Percentiles rank a stretch among this genome's conserved stretches.
Evolutionary conservation across 2,329 filamentous ascomycete species (phyloP).

Genomic region (Talaromyces pinophilus): DNA sequence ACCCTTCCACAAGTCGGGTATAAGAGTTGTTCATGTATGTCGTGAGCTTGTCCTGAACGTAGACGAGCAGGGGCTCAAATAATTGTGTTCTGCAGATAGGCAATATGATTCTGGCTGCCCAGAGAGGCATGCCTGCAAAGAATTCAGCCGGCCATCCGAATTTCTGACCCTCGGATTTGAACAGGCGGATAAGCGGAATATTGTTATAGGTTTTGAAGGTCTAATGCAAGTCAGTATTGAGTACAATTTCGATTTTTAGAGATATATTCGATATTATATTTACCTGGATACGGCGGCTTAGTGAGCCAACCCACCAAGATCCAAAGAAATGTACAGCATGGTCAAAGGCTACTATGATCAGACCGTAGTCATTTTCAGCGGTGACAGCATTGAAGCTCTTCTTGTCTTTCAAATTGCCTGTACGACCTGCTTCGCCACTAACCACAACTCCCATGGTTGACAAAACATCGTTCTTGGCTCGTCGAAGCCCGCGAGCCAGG

Average conservation of each 20-base stretch:
- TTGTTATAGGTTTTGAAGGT: conserved; percentile 43
- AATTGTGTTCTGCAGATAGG: conserved; percentile 43
- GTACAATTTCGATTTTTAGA: not conserved
- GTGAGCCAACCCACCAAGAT: conserved; percentile 45
- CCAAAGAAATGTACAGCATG: conserved; percentile 45
- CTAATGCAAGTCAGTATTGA: conserved; percentile 27
- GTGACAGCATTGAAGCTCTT: conserved; percentile 42
- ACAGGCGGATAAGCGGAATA: conserved; percentile 39
- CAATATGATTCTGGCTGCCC: conserved; percentile 40
- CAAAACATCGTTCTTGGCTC: conserved; percentile 54
- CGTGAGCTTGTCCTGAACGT: conserved; percentile 30
- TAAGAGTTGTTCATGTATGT: conserved; percentile 23
- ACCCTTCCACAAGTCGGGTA: conserved; percentile 21
- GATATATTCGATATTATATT: conserved; percentile 15
- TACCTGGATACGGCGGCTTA: conserved; percentile 44
- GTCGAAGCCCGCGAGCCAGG: conserved; percentile 43
- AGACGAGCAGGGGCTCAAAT: conserved; percentile 37
- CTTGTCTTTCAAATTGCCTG: conserved; percentile 39
- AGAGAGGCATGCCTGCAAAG: conserved; percentile 45
- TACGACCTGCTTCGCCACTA: conserved; percentile 42
- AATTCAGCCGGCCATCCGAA: conserved; percentile 42
- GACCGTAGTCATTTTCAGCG: conserved; percentile 47
- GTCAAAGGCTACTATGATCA: conserved; percentile 45
- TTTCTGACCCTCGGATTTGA: conserved; percentile 39
- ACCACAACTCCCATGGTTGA: conserved; percentile 53